Conservation (phyloP, 2,329 filamentous ascomycete species). For the Talaromyces rugulosus region DNA sequence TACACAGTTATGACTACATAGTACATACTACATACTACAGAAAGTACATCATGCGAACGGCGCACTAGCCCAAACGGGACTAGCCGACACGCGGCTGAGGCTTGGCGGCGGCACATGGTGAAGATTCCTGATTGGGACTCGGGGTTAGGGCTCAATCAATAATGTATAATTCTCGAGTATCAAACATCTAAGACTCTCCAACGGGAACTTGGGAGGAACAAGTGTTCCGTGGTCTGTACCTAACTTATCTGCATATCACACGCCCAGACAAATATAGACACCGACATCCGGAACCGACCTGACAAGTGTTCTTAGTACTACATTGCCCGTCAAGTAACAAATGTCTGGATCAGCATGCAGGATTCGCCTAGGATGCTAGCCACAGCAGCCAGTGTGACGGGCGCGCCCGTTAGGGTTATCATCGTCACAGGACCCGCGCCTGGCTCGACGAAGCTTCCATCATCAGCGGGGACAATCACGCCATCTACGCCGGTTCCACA, state of each 20-base stretch:
- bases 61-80: neutral
- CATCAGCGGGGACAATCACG: constrained; percentile 14
- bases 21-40: no score
- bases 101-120: neutral
- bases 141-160: neutral
- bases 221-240: no score
- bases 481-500: constrained; percentile 5
- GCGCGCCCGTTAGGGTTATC: neutral
- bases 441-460: constrained; percentile 7
- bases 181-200: no score
- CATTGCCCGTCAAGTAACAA: neutral
- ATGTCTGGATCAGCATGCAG: neutral
- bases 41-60: neutral
- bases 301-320: no score
- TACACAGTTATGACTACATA: neutral
- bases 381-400: neutral
- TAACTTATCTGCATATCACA: neutral
- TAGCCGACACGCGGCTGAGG: neutral
- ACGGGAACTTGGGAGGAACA: no score
- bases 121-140: neutral
- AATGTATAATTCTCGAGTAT: no score
- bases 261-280: neutral
- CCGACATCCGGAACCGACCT: neutral
- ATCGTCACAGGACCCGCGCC: neutral
- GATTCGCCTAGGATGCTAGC: neutral